Conservation (phyloP, 2,329 filamentous ascomycete species). For the Pseudomassariella vexata region DNA sequence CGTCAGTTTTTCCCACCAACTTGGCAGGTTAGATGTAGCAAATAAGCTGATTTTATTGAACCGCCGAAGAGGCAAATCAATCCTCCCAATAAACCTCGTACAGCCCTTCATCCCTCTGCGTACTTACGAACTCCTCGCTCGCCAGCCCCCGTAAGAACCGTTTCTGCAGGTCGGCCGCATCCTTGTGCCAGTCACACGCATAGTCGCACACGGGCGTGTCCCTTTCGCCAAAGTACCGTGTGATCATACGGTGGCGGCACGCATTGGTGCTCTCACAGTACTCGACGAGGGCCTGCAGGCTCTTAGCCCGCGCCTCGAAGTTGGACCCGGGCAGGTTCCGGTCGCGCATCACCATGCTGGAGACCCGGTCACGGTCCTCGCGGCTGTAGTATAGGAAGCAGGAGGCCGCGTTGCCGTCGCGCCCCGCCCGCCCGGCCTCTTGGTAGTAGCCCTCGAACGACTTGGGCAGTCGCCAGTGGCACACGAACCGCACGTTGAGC, state of each 20-base stretch:
- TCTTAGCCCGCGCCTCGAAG: constrained; percentile 49
- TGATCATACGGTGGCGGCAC: constrained; percentile 74
- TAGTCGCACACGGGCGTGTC: constrained; percentile 57
- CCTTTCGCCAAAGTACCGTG: constrained; percentile 70
- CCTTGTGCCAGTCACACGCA: constrained; percentile 76
- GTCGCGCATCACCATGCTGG: constrained; percentile 47
- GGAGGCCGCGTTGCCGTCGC: constrained; percentile 79
- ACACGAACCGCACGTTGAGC: constrained; percentile 86
- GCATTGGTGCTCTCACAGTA: constrained; percentile 74
- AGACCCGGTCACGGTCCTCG: constrained; percentile 75
- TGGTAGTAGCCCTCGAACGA: constrained; percentile 96
- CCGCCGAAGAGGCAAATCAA: constrained; percentile 10
- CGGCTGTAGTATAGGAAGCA: constrained; percentile 90
- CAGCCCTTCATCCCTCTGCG: constrained; percentile 53
- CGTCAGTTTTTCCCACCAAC: too few species aligned
- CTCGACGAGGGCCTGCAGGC: constrained; percentile 61
- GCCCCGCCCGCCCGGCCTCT: constrained; percentile 84
- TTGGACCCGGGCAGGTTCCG: constrained; percentile 35
- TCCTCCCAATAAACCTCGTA: constrained; percentile 52
- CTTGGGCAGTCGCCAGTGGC: constrained; percentile 91
- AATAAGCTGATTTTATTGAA: too few species aligned
- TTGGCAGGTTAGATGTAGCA: background rate
- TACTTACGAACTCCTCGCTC: constrained; percentile 58
- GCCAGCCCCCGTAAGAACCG: constrained; percentile 51
- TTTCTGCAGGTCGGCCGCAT: constrained; percentile 49